Base-by-base conservation (phyloP, 1,139 yeast genomes). In the Yamadazyma trypodendri region DNA sequence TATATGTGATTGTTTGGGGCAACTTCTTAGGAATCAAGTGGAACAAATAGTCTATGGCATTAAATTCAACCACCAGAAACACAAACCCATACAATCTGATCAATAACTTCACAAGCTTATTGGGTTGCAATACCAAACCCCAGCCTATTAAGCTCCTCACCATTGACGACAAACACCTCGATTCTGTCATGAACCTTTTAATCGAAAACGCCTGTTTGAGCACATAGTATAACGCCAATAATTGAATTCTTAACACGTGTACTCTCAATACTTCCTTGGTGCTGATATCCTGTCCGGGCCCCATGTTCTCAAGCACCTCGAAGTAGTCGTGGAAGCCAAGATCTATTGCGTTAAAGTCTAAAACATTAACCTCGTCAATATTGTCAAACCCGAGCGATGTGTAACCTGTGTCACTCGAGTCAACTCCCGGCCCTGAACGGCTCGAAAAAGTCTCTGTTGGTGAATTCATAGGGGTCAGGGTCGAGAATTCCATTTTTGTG, bases 211-310 rank as follows among this genome's bases (percentile, higher is more conserved):
- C 18, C n/a, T 27, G 18, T 17, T 31, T 16, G 7, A 25, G 28
- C 7, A 30, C 2, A 22, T 27, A 30, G 15, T 37, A 40, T 8
- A 40, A 3, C n/a, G 32, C 9, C 14, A 47, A 35, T 30, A 56
- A 42, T 10, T 44, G 13, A 10, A 58, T 38, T 24, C 58, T 42
- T 13, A 37, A 38, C 1, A 57, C 11, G 41, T 60, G 64, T 13
- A 47, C 46, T 29, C 42, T 45, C 20, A 59, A 42, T 2, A 59
- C 22, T 15, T 47, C 51, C n/a, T 38, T 39, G 7, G 64, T 58
- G 8, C 47, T 39, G n/a, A 49, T 36, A 8, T 44, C 47, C 18
- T 3, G 11, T 3, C 17, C 11, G 6, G 6, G 15, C 8, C 20
- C 29, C 4, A 27, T 4, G 5, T 14, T 27, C 6, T 42, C 25